These are phyloP conservation scores for Sindora glabra DNA, from an alignment of 306 rosid species.

Conservation along the genomic window DNA sequence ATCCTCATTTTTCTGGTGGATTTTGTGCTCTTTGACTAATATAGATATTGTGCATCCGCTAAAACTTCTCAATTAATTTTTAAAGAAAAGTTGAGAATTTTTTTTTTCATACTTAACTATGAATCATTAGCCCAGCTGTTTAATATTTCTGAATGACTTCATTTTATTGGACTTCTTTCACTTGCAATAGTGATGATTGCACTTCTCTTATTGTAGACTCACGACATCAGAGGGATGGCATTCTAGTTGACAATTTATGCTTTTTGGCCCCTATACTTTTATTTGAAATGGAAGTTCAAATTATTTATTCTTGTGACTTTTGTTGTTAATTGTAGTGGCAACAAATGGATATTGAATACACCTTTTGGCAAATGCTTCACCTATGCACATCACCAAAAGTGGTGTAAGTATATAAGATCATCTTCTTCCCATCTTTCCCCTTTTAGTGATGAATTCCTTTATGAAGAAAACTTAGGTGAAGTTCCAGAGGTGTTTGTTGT, in stretches of 20 bases:
- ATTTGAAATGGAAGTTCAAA: slow-evolving; percentile 2
- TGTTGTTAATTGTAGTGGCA: slow-evolving; percentile 68
- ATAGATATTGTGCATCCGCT: too few relatives aligned
- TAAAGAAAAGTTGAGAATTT: too few relatives aligned
- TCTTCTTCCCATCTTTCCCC: neutral
- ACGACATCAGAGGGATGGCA: neutral
- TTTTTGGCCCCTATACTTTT: neutral
- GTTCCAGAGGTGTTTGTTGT: too few relatives aligned
- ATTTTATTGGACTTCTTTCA: neutral
- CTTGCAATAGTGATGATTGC: neutral
- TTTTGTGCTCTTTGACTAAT: too few relatives aligned
- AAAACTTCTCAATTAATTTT: too few relatives aligned
- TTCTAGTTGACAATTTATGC: neutral
- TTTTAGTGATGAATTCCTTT: neutral
- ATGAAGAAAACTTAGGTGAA: too few relatives aligned
- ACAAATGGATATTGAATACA: slow-evolving; percentile 98
- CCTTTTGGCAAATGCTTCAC: slow-evolving; percentile 99
- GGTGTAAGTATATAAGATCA: slow-evolving; percentile 52
- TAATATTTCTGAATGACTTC: neutral
- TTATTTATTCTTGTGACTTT: neutral
- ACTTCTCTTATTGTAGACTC: neutral
- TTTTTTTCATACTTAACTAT: neutral
- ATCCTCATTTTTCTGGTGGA: too few relatives aligned
- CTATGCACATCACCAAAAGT: slow-evolving; percentile 97
- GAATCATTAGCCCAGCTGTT: too few relatives aligned